Evolutionary conservation across 2,329 filamentous ascomycete genomes (phyloP).

Genomic region (Penicillium oxalicum): DNA sequence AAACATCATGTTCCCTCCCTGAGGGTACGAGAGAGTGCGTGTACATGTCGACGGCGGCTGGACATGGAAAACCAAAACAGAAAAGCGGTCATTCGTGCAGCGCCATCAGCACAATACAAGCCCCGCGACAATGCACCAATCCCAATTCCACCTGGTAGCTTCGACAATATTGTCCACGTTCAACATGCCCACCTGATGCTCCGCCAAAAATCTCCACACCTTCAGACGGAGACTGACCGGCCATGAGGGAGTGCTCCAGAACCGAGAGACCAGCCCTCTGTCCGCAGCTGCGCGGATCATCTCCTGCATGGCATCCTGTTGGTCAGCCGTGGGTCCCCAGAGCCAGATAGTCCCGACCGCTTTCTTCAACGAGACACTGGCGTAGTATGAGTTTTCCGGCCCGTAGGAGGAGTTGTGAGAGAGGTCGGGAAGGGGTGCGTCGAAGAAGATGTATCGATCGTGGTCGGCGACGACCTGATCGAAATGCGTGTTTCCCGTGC

Average conservation of each 20-base stretch:
- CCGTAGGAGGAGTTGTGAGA: neutral
- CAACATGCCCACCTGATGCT: conserved; percentile 26
- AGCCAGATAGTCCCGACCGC: neutral
- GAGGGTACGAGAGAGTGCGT: no score
- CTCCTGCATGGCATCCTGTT: neutral
- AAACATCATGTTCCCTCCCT: no score
- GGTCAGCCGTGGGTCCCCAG: neutral
- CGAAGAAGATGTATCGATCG: neutral
- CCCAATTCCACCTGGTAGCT: conserved; percentile 27
- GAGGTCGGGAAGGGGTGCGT: conserved; percentile 1
- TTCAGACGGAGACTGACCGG: neutral
- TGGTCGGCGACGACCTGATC: neutral
- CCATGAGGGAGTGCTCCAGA: neutral
- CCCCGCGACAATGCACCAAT: no score
- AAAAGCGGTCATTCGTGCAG: no score
- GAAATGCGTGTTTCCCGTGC: conserved; percentile 4
- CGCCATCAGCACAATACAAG: no score
- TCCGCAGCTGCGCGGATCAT: neutral
- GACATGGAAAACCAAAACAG: no score
- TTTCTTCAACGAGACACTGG: neutral
- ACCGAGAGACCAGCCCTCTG: conserved; percentile 1
- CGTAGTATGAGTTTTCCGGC: conserved; percentile 2
- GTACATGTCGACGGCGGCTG: no score
- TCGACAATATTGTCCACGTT: conserved; percentile 35
- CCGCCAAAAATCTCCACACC: neutral